Evolutionary conservation across 2,329 filamentous ascomycete genomes (phyloP).

Genomic region (Clonostachys sp.): DNA sequence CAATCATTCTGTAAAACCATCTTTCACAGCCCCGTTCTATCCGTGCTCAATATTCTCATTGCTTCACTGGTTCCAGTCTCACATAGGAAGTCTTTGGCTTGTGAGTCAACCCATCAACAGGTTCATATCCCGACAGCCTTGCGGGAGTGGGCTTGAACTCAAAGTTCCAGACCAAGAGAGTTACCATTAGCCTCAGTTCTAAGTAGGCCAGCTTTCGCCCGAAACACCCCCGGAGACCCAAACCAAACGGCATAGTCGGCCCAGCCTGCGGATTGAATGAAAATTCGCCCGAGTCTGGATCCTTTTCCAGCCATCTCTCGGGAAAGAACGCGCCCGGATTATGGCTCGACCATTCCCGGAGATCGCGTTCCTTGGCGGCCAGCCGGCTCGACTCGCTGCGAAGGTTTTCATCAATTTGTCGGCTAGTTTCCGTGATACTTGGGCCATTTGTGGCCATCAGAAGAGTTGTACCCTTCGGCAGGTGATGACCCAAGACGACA

Average conservation of each 20-base stretch:
- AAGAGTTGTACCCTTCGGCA: conserved; percentile 16
- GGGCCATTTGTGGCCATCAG: not conserved
- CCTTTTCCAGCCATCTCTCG: conserved; percentile 3
- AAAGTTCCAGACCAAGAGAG: conserved; percentile 18
- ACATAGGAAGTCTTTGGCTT: conserved; percentile 10
- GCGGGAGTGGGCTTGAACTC: conserved; percentile 10
- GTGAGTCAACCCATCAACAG: conserved; percentile 6
- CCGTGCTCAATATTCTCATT: no score
- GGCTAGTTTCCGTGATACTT: conserved; percentile 4
- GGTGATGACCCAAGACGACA: conserved; percentile 12
- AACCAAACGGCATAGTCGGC: conserved; percentile 23
- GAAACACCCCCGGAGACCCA: conserved; percentile 26
- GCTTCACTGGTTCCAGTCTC: not conserved
- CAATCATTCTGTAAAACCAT: no score
- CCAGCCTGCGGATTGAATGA: conserved; percentile 20
- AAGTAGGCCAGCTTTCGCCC: conserved; percentile 20
- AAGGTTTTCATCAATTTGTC: conserved; percentile 4
- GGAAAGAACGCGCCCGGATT: conserved; percentile 5
- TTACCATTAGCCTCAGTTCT: conserved; percentile 15
- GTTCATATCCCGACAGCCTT: conserved; percentile 8
- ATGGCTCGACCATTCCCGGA: conserved; percentile 4
- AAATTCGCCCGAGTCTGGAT: not conserved
- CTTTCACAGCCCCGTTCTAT: no score
- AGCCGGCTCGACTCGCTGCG: not conserved
- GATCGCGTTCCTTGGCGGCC: not conserved